Evolutionary conservation across 169 alveolate genomes (phyloP), one percentile per base, ranked within the genome.

Genomic region (Cardiosporidium cionae): DNA sequence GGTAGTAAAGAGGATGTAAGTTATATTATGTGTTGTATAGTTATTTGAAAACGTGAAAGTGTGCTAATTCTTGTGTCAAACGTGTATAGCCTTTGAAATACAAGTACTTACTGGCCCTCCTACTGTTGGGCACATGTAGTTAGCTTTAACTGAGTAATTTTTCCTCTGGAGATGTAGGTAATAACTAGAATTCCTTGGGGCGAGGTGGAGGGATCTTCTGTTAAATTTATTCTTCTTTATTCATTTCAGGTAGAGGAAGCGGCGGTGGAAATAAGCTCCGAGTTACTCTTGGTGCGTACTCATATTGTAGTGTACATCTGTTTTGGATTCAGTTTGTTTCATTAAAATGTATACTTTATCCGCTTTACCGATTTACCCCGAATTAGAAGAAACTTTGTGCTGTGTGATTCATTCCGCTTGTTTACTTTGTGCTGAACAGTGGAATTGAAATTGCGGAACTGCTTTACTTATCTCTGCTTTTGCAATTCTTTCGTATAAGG

Each of bases 231-330:
- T n/a, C n/a, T n/a, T n/a, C n/a, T n/a, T n/a, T n/a, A n/a, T n/a
- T n/a, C n/a, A n/a, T n/a, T 65, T 7, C 70, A 71, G 84, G 79
- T 52, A 36, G 84, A 28, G 80, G 84, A 25, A 80, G 84, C 22
- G 79, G 78, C 44, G 84, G 84, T 52, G 84, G 84, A 72, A 73
- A 66, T 70, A 79, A 79, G 73, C 69, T 79, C 79, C 67, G 79
- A 66, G 80, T 79, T 68, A 79, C 84, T 70, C 80, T 79, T 58
- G 84, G 84, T 79, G 22, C 2, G 82, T 54, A 7, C 3, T 31
- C 5, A 23, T 0, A 62, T 9, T 34, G 68, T 25, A 25, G 5
- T 34, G 23, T 9, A 7, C 6, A 9, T 44, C 16, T 9, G 9
- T n/a, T 9, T 44, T 16, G 58, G 9, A 44, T 16, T 44, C 16